Conservation (phyloP, 768 basidiomycete species). For the Lentinula sp. region DNA sequence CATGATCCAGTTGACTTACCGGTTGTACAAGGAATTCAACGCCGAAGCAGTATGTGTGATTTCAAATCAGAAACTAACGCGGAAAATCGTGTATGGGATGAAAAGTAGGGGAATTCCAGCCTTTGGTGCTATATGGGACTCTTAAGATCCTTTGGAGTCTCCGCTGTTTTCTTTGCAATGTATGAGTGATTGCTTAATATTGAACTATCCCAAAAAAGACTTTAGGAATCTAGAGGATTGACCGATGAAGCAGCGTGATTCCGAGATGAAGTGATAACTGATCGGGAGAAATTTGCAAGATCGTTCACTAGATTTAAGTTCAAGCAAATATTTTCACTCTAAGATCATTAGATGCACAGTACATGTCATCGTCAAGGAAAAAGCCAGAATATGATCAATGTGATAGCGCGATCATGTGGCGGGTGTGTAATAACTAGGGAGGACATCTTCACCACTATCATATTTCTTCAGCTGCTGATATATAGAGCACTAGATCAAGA, state of each 20-base stretch:
- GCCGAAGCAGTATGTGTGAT: slow-evolving; percentile 54
- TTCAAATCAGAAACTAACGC: slow-evolving; percentile 51
- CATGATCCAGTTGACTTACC: slow-evolving; percentile 41
- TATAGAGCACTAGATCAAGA: slow-evolving; percentile 58
- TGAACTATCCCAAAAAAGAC: too few species aligned
- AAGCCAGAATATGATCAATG: too few species aligned
- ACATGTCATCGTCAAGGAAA: too few species aligned
- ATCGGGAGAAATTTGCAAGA: neutral
- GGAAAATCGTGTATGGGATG: slow-evolving; percentile 55
- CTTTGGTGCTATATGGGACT: slow-evolving; percentile 60
- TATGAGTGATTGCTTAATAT: neutral
- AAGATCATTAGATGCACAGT: too few species aligned
- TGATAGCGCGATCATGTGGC: too few species aligned
- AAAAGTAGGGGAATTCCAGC: slow-evolving; percentile 56
- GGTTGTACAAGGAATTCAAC: slow-evolving; percentile 40
- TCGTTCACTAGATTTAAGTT: neutral
- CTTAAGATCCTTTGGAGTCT: slow-evolving; percentile 16
- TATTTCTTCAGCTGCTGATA: slow-evolving; percentile 62
- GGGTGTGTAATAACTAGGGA: neutral
- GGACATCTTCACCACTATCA: slow-evolving; percentile 19
- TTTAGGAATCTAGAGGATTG: neutral
- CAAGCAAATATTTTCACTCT: neutral
- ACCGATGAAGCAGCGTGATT: neutral
- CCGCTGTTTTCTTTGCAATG: neutral
- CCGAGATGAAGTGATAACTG: neutral